Percentiles rank a stretch among this genome's conserved stretches.
These are phyloP conservation scores for Erysimum pusillum DNA, from an alignment of 441 rosid species.

Conservation along the genomic window DNA sequence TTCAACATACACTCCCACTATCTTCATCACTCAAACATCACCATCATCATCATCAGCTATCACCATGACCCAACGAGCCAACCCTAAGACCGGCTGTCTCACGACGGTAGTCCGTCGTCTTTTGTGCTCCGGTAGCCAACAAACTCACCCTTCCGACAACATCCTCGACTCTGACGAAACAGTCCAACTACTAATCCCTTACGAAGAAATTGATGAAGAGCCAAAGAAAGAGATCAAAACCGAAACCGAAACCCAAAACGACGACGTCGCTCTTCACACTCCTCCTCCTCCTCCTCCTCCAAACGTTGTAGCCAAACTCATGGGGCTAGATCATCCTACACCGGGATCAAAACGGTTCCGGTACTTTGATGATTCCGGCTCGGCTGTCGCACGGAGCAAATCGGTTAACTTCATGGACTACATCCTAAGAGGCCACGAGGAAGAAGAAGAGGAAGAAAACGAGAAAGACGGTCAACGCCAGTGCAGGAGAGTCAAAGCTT, in stretches of 20 bases:
- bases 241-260: slow-evolving; percentile 39
- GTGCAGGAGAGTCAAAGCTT: slow-evolving; percentile 75
- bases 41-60: slow-evolving; percentile 16
- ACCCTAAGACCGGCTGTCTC: slow-evolving; percentile 69
- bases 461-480: slow-evolving; percentile 38
- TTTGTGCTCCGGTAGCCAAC: slow-evolving; percentile 75
- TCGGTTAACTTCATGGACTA: slow-evolving; percentile 95
- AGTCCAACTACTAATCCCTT: slow-evolving; percentile 40
- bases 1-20: slow-evolving; percentile 25
- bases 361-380: slow-evolving; percentile 49
- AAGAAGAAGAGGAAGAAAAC: slow-evolving; percentile 42
- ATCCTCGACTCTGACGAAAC: slow-evolving; percentile 47
- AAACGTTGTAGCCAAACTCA: slow-evolving; percentile 84
- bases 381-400: slow-evolving; percentile 66
- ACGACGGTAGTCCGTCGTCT: slow-evolving; percentile 63
- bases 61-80: slow-evolving; percentile 43
- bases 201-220: slow-evolving; percentile 42
- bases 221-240: slow-evolving; percentile 40
- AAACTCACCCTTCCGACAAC: slow-evolving; percentile 76
- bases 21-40: not conserved
- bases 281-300: slow-evolving; percentile 56
- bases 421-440: slow-evolving; percentile 54
- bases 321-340: slow-evolving; percentile 77
- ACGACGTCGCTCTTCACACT: slow-evolving; percentile 30
- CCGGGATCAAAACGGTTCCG: slow-evolving; percentile 61